Base-by-base conservation (phyloP, 139 green algal species). In the Axilococcus clingmanii region DNA sequence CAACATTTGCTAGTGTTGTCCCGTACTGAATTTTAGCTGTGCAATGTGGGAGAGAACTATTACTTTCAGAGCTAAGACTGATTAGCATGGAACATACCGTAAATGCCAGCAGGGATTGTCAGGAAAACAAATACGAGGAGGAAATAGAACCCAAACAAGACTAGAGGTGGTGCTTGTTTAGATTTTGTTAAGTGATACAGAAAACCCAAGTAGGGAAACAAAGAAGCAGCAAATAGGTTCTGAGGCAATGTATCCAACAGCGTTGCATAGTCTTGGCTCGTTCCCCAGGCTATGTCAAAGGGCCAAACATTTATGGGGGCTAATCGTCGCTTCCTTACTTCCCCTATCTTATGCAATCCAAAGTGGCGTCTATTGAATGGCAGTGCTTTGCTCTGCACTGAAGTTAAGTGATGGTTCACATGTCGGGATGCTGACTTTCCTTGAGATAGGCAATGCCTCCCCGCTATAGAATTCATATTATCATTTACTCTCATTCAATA, bases 121-220 rank as follows among this genome's bases (percentile, higher is more conserved):
- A 71, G 87, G 28, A 76, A 81, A 0, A 99, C 93, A 61, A 99
- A 99, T 0, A 80, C 85, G 6, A 99, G 74, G 8, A 99, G 73
- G 74, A 98, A 98, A 65, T 91, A 93, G 53, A 96, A 98, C 6
- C 92, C 93, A 48, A 91, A 85, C 0, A 91, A 48, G 3, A 65
- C 74, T 2, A 88, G 46, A 1, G 41, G 56, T 6, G 81, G 79
- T 19, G 60, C 51, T 53, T 83, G 66, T 32, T 75, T 80, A 0
- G 74, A 82, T 4, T 65, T 66, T 0, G 67, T 82, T 1, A 96
- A 59, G 57, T 71, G 79, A 65, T 85, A 97, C 0, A 98, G 66
- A 63, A 98, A 98, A n/a, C 48, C 81, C 5, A 88, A 63, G 65
- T 97, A 98, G 7, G 89, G 91, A 5, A 96, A 72, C 9, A 98